Conservation (phyloP, 371 early-diverging fungal species). For the Mortierella polycephala region DNA sequence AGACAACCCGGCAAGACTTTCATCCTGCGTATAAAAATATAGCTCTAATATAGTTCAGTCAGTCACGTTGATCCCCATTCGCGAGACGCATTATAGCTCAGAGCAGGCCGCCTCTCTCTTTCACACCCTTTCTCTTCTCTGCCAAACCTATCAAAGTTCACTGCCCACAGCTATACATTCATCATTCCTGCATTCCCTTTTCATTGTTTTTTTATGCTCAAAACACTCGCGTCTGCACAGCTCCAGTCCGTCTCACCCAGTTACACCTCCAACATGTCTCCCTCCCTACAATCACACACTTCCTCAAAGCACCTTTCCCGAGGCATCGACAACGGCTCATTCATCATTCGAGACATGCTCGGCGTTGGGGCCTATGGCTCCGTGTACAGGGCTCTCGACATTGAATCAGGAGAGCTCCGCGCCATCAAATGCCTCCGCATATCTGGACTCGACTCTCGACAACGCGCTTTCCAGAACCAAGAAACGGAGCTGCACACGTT, state of each 20-base stretch:
- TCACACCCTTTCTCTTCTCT: no score
- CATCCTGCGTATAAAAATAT: no score
- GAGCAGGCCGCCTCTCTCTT: no score
- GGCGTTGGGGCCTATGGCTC: constrained; percentile 81
- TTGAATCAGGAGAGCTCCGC: constrained; percentile 50
- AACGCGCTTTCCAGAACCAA: constrained; percentile 70
- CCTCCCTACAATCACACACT: constrained; percentile 7
- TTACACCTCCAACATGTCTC: constrained; percentile 8
- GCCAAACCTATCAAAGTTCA: no score
- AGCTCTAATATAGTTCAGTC: no score
- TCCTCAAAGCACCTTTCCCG: constrained; percentile 17
- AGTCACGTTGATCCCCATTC: no score
- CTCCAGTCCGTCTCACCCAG: constrained; percentile 1
- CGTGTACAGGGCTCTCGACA: constrained; percentile 68
- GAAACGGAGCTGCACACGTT: constrained; percentile 79
- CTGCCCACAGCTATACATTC: no score
- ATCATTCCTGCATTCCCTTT: neutral
- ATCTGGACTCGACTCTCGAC: constrained; percentile 62
- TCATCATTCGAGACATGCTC: constrained; percentile 58
- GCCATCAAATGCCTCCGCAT: constrained; percentile 80
- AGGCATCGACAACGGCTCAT: constrained; percentile 24
- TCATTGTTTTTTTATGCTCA: neutral
- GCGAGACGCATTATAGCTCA: no score
- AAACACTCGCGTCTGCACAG: neutral
- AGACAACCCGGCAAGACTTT: no score